phyloP scores from a whole-genome alignment of 257 asterid species.

The Solanum sejunctum region DNA sequence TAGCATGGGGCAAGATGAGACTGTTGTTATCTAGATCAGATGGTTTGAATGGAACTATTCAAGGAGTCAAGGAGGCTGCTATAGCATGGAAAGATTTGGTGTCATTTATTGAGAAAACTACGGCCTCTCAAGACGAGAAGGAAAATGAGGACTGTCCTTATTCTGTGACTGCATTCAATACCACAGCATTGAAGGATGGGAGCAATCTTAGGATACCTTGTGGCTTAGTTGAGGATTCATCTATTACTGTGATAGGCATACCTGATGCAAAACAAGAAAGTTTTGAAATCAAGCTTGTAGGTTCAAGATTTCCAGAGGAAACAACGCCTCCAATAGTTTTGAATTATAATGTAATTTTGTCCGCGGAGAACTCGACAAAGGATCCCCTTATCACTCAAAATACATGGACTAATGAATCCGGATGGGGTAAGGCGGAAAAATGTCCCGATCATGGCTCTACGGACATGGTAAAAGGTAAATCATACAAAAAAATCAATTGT shows the following conservation, averaged over 20 bases:
- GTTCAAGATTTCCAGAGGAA: conserved; percentile 41
- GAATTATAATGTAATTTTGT: conserved; percentile 51
- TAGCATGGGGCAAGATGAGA: conserved; percentile 55
- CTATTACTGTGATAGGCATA: conserved; percentile 73
- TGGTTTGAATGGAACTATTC: conserved; percentile 71
- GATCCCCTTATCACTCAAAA: conserved; percentile 61
- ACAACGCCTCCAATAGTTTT: conserved; percentile 53
- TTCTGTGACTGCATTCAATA: conserved; percentile 29
- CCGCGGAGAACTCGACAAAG: conserved; percentile 69
- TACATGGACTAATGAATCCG: conserved; percentile 64
- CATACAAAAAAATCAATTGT: neutral
- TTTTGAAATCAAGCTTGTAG: conserved; percentile 60
- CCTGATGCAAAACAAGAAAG: conserved; percentile 41
- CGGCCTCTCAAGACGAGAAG: conserved; percentile 8
- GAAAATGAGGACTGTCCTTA: conserved; percentile 34
- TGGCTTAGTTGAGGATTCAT: conserved; percentile 78
- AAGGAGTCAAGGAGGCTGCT: conserved; percentile 76
- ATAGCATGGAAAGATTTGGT: conserved; percentile 40
- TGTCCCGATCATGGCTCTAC: conserved; percentile 63
- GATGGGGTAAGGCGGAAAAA: conserved; percentile 83
- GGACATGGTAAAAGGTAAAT: conserved; percentile 33
- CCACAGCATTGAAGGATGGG: conserved; percentile 10
- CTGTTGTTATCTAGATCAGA: conserved; percentile 64
- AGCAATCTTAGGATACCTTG: conserved; percentile 55
- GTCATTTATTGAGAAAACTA: conserved; percentile 16